Evolutionary conservation across 2,329 filamentous ascomycete genomes (phyloP).

Genomic region (Tolypocladium endophyticum): DNA sequence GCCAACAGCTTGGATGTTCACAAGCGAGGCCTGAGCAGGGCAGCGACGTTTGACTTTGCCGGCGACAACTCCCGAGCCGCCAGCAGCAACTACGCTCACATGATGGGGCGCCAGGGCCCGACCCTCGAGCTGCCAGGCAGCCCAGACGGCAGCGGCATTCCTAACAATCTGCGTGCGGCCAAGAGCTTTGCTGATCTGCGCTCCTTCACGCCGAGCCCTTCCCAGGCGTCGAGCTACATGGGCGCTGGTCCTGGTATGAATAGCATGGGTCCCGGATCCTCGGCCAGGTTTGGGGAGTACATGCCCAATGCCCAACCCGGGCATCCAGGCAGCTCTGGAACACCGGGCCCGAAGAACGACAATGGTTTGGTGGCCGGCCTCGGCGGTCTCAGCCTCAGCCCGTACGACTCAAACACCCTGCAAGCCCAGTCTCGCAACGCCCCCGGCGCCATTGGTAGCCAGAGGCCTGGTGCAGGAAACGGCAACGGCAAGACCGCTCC

Average conservation of each 20-base stretch:
- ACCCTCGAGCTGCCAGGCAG: constrained; percentile 85
- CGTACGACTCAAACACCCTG: constrained; percentile 34
- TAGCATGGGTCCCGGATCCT: constrained; percentile 33
- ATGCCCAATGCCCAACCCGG: constrained; percentile 25
- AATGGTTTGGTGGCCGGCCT: constrained; percentile 36
- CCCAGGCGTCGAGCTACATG: constrained; percentile 69
- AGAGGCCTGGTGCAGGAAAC: constrained; percentile 43
- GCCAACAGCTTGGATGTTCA: constrained; percentile 65
- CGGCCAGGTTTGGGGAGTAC: constrained; percentile 36
- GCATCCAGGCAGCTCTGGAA: constrained; percentile 23
- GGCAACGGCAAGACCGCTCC: constrained; percentile 35
- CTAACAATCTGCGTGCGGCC: constrained; percentile 78
- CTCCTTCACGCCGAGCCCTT: constrained; percentile 90
- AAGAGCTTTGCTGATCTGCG: constrained; percentile 96
- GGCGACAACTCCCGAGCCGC: constrained; percentile 60
- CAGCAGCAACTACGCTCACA: constrained; percentile 56
- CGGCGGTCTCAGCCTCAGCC: constrained; percentile 38
- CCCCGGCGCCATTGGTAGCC: constrained; percentile 55
- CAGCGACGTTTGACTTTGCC: constrained; percentile 95
- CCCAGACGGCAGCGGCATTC: constrained; percentile 49
- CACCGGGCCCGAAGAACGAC: constrained; percentile 27
- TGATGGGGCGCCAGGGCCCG: constrained; percentile 69
- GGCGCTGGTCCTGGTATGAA: constrained; percentile 36
- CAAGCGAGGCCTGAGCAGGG: constrained; percentile 77
- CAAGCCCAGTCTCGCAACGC: constrained; percentile 30